Evolutionary conservation across 176 grass and related monocot species (phyloP).

Genomic region (Hsuehochloa calcarea): DNA sequence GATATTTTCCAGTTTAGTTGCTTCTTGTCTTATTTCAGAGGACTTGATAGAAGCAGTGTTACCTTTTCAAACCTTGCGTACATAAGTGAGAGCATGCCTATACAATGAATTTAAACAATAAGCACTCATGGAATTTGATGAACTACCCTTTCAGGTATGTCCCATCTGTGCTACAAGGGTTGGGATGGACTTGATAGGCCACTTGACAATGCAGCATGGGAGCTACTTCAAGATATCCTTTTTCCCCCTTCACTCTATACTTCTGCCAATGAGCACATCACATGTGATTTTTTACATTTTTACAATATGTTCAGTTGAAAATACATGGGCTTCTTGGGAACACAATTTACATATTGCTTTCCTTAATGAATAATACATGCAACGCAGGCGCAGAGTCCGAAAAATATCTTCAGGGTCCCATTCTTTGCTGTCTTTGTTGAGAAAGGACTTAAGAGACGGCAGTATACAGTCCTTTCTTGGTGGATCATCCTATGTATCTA

Average conservation of each 20-base stretch:
- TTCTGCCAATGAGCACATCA: not conserved
- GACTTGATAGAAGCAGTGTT: not conserved
- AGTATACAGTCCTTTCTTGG: slow-evolving; percentile 85
- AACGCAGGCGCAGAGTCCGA: slow-evolving; percentile 61
- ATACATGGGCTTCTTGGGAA: not conserved
- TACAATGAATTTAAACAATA: slow-evolving; percentile 16
- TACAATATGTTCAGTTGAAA: slow-evolving; percentile 3
- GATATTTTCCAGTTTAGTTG: not conserved
- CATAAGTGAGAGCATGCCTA: not conserved
- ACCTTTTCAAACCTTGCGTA: not conserved
- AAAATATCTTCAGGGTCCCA: slow-evolving; percentile 67
- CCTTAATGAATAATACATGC: slow-evolving; percentile 81
- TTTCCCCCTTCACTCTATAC: slow-evolving; percentile 14
- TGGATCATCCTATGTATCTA: slow-evolving; percentile 65
- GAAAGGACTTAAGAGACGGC: slow-evolving; percentile 77
- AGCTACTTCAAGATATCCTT: slow-evolving; percentile 97
- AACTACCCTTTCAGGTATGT: slow-evolving; percentile 64
- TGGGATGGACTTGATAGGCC: slow-evolving; percentile 76
- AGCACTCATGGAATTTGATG: slow-evolving; percentile 24
- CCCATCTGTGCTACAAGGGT: slow-evolving; percentile 70
- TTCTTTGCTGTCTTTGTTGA: slow-evolving; percentile 75
- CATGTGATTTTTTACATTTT: slow-evolving; percentile 9
- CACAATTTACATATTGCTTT: slow-evolving; percentile 32
- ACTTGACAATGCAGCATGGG: slow-evolving; percentile 75
- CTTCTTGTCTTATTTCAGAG: not conserved